Conservation (phyloP, 2,329 filamentous ascomycete genomes). For the Chaetomium globosum region DNA sequence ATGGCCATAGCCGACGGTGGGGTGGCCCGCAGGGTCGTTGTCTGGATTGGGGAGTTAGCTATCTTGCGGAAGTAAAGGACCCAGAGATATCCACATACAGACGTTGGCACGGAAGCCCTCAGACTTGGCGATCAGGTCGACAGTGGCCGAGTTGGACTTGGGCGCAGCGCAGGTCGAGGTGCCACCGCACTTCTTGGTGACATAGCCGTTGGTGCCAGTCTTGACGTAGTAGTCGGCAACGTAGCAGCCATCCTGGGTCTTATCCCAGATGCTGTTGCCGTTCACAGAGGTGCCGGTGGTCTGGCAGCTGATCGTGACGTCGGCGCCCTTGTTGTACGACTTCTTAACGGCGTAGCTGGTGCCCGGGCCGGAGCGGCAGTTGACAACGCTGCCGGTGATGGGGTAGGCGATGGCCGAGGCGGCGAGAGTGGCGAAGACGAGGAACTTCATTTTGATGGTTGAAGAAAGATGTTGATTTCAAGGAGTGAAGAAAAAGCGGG, state of each 20-base stretch:
- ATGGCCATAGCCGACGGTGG: conserved; percentile 56
- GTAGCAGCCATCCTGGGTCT: conserved; percentile 33
- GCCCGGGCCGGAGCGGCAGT: conserved; percentile 31
- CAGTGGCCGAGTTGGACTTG: conserved; percentile 30
- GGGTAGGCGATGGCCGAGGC: conserved; percentile 21
- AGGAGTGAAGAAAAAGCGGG: background rate
- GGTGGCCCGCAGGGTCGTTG: conserved; percentile 49
- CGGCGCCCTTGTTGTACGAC: conserved; percentile 23
- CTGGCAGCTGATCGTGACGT: conserved; percentile 31
- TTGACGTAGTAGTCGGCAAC: conserved; percentile 33
- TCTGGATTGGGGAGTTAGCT: conserved; percentile 26
- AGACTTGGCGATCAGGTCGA: conserved; percentile 29
- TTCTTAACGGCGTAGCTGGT: conserved; percentile 26
- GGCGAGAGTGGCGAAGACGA: conserved; percentile 10
- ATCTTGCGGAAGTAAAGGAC: background rate
- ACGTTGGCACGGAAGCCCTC: conserved; percentile 28
- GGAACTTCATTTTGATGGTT: conserved; percentile 21
- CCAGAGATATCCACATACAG: conserved; percentile 20
- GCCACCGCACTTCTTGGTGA: conserved; percentile 22
- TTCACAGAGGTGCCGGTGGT: conserved; percentile 25
- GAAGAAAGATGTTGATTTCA: background rate
- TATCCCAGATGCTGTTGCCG: conserved; percentile 35
- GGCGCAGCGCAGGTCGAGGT: conserved; percentile 21
- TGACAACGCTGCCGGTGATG: conserved; percentile 24
- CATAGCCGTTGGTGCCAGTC: conserved; percentile 27